These are phyloP conservation scores for Aureoboletus auriporus DNA, from an alignment of 768 basidiomycete genomes.

Conservation along the genomic window DNA sequence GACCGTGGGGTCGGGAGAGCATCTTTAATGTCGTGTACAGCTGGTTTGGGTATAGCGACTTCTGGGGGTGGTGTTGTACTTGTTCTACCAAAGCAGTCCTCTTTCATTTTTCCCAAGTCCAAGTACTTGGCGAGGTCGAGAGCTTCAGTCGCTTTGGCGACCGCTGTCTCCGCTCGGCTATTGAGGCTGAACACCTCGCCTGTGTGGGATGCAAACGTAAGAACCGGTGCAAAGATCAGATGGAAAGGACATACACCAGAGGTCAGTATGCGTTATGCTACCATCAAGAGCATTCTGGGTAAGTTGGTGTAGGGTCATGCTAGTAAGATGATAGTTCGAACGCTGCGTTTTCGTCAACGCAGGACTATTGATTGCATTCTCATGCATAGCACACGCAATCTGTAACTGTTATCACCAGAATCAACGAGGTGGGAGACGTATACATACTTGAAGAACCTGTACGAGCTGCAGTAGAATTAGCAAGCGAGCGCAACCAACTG, in stretches of 20 bases:
- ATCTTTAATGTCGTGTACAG: not conserved
- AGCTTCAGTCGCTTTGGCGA: not conserved
- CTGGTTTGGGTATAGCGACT: no score
- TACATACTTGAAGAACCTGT: conserved; percentile 17
- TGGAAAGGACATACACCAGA: conserved; percentile 13
- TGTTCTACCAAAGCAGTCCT: not conserved
- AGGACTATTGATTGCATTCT: conserved; percentile 18
- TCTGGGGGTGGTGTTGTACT: not conserved
- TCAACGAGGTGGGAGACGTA: not conserved
- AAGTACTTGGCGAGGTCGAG: conserved; percentile 6
- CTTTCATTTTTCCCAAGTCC: not conserved
- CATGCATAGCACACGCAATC: conserved; percentile 22
- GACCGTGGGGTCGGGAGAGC: not conserved
- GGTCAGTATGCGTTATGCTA: not conserved
- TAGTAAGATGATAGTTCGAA: conserved; percentile 8
- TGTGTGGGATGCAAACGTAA: conserved; percentile 5
- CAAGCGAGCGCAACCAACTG: not conserved
- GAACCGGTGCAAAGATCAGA: not conserved
- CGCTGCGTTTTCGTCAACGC: conserved; percentile 3
- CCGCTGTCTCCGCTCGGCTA: not conserved
- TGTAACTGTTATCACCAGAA: conserved; percentile 3
- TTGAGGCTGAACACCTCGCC: conserved; percentile 4
- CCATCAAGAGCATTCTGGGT: conserved; percentile 1
- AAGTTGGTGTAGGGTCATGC: conserved; percentile 3
- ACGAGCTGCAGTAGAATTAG: conserved; percentile 13